Evolutionary conservation across 2,329 filamentous ascomycete genomes (phyloP), one percentile per base, ranked within the genome.

Genomic region (Cadophora malorum): DNA sequence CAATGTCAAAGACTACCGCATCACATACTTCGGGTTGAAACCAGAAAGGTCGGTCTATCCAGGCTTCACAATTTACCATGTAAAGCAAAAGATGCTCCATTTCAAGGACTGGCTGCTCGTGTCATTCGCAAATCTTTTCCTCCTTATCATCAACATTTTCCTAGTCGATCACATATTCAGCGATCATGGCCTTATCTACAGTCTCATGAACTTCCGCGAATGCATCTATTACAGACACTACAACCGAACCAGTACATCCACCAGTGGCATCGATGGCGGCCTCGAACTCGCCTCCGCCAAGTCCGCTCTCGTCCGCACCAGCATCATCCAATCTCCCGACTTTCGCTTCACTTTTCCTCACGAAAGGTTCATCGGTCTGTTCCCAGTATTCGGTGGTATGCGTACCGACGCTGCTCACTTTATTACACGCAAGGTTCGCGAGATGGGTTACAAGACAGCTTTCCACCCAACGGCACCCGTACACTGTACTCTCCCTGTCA

Each of bases 261-360:
- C 68, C 38, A 63, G 25, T 52, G 61, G 56, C 62, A 69, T 78
- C 74, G 74, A 88, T 87, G 85, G 83, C 83, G 72, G 77, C 79
- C 72, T 79, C 81, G 74, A 79, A 78, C 78, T 83, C 82, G 70
- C 77, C 87, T 76, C 82, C 88, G 82, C 86, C 84, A 79, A 83
- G 83, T 76, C 75, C 21, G 61, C 61, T 28, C 21, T 64, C 3
- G 53, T 64, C 61, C 61, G 61, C 61, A 64, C 61, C 12, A 21
- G n/a, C 4, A 64, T 64, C 61, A 19, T 64, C 14, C 61, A 64
- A 31, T 55, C 61, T 4, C 49, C 61, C 33, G 49, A 33, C 12
- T 64, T 64, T 10, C 61, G 61, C 61, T 25, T 64, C 61, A 33
- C 23, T 6, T 64, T 64, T 35, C 31, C 50, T 1, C 49, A 55